Evolutionary conservation across 2,329 filamentous ascomycete genomes (phyloP), one percentile per base, ranked within the genome.

Genomic region (Cryphonectria naterciae): DNA sequence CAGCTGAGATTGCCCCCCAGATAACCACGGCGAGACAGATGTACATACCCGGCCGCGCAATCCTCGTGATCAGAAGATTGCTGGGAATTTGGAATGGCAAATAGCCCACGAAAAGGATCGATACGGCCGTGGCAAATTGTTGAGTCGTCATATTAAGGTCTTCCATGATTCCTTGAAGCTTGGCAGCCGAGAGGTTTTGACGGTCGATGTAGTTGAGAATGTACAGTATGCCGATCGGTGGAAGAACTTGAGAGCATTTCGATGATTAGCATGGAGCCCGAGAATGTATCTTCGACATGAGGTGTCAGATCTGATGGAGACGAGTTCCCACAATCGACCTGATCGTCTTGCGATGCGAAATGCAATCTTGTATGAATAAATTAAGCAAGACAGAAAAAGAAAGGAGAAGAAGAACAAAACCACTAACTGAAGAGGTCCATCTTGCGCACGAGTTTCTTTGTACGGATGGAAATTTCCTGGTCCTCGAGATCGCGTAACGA

Each of bases 71-170:
- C 69, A 77, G 70, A 64, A 78, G 73, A 70, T 78, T 78, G 52
- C 69, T 73, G 10, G 77, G 77, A 62, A 78, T 79, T 74, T 84
- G 82, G 77, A 83, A 83, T 62, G 82, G 77, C 19, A 84, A 71
- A 69, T 84, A 85, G 32, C 83, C 82, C 15, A 83, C 83, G 70
- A 84, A 84, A 17, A 85, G 78, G 62, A 85, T 84, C 37, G 80
- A 82, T 35, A 84, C 78, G 56, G 77, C 79, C 10, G 82, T 83
- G 22, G 79, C 78, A 65, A 81, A 82, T 46, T 83, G 74, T 28
- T 77, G 43, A 1, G 75, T 78, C 4, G 74, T 78, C 80, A 83
- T 79, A 65, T 79, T 74, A 25, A 83, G 75, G 68, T 83, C 81
- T 1, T 80, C 77, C 67, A 76, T 81, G 72, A 83, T 82, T 32